Base-by-base conservation (phyloP, 176 grass and related monocot genomes). In the Ananas comosus region DNA sequence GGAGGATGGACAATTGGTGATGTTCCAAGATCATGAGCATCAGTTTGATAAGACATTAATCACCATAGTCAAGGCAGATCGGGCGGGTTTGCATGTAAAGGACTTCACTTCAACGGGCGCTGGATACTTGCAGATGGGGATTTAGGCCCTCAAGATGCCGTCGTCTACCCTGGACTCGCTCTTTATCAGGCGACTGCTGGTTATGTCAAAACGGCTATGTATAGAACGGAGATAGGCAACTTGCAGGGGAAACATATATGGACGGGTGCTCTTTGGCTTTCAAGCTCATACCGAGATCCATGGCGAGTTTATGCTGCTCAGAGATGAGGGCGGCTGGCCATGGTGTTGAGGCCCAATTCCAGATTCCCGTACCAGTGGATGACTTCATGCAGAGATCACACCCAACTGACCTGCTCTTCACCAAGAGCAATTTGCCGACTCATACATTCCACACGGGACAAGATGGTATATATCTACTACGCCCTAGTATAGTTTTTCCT, bases 141-240 rank as follows among this genome's bases (percentile, higher is more conserved):
- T 56, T 83, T 96, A 80, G 88, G 82, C 71, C 82, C 87, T 11
- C 71, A 91, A 13, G 91, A 96, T 70, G 74, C 84, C 51, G 64
- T 96, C 49, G 64, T 91, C 16, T 96, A 88, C 78, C 79, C 87
- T 63, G 91, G 91, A 54, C 85, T 96, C 75, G 85, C 85, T 0
- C 88, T 96, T 85, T 84, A 96, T 75, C 88, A 80, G 65, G 82
- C 77, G 71, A 96, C 91, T 63, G 85, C 91, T 75, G 88, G 88
- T 53, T 85, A 91, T 84, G 82, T 96, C 51, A 85, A 53, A 13
- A 80, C 88, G 24, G 85, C 91, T 29, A 81, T 88, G 47, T 52
- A 83, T 61, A 91, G 74, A 72, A 91, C 78, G 2, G 83, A 88
- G 33, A 63, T 84, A 57, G 78, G 50, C 12, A 79, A 75, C 74